A percentile compares a stretch with the other conserved stretches of the same genome.
phyloP scores from a whole-genome alignment of 148 eudicot species.

The Gaultheria prostrata region DNA sequence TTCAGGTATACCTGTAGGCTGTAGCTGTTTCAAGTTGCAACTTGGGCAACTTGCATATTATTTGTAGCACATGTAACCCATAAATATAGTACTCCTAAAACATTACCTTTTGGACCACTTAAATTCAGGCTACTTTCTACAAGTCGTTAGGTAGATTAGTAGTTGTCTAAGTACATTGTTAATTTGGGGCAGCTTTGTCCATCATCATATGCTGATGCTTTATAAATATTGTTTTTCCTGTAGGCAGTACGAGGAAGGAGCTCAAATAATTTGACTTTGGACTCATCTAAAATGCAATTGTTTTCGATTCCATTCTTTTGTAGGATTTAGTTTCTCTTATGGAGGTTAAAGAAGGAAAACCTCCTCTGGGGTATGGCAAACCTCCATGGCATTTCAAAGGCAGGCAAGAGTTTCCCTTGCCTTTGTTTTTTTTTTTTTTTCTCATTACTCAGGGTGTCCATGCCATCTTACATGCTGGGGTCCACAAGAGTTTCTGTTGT shows the following conservation, averaged over 20 bases:
- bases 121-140: background rate
- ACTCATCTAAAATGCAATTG: background rate
- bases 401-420: conserved; percentile 46
- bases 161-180: background rate
- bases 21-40: background rate
- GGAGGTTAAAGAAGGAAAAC: conserved; percentile 40
- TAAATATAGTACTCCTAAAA: background rate
- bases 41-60: background rate
- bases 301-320: background rate
- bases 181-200: background rate
- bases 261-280: background rate
- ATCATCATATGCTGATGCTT: background rate
- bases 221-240: background rate
- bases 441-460: background rate
- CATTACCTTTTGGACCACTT: background rate
- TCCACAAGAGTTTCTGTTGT: conserved; percentile 11
- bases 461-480: background rate
- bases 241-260: background rate
- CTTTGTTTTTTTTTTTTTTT: background rate
- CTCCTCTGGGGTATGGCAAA: conserved; percentile 50
- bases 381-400: conserved; percentile 93
- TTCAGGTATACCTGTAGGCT: background rate
- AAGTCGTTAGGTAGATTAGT: background rate
- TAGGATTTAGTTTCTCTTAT: conserved; percentile 15
- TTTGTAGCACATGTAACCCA: background rate